Conservation (phyloP, 805 yeast genomes). For the Debaryomyces castellii region DNA sequence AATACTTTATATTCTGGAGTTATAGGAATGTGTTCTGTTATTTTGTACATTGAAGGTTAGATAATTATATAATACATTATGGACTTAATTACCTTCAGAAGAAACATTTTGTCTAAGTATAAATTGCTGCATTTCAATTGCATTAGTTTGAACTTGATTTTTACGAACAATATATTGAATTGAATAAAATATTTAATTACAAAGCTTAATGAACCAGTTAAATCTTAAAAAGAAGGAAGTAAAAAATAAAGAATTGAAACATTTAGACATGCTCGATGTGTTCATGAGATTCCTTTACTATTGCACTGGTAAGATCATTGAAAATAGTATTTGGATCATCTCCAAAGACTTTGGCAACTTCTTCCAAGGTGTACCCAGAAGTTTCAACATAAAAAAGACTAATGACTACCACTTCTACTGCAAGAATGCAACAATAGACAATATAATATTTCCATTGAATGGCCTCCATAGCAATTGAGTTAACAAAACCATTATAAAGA, state of each 20-base stretch:
- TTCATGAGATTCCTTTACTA: background rate
- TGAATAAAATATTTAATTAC: too few relatives aligned
- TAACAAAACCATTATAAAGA: slow-evolving; percentile 30
- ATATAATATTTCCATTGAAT: slow-evolving; percentile 46
- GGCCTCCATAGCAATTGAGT: slow-evolving; percentile 41
- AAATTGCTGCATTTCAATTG: too few relatives aligned
- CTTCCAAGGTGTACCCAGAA: slow-evolving; percentile 44
- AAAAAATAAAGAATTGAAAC: background rate
- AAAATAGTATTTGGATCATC: background rate
- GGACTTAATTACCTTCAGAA: too few relatives aligned
- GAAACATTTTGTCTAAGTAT: too few relatives aligned
- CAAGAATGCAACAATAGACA: slow-evolving; percentile 33
- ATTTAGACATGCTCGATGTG: background rate
- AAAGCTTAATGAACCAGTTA: too few relatives aligned
- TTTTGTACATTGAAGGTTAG: too few relatives aligned
- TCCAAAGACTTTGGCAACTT: slow-evolving; percentile 13
- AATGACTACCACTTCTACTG: slow-evolving; percentile 26
- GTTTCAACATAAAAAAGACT: slow-evolving; percentile 43
- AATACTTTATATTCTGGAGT: too few relatives aligned
- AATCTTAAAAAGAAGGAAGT: background rate
- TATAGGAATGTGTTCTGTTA: too few relatives aligned
- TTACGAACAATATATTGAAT: too few relatives aligned
- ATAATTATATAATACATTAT: too few relatives aligned
- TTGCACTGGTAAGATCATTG: background rate
- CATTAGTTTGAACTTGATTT: too few relatives aligned